A percentile compares a stretch with the other conserved stretches of the same genome.
These are phyloP conservation scores for Trichoderma sp. DNA, from an alignment of 2,329 filamentous ascomycete species.

Conservation along the genomic window DNA sequence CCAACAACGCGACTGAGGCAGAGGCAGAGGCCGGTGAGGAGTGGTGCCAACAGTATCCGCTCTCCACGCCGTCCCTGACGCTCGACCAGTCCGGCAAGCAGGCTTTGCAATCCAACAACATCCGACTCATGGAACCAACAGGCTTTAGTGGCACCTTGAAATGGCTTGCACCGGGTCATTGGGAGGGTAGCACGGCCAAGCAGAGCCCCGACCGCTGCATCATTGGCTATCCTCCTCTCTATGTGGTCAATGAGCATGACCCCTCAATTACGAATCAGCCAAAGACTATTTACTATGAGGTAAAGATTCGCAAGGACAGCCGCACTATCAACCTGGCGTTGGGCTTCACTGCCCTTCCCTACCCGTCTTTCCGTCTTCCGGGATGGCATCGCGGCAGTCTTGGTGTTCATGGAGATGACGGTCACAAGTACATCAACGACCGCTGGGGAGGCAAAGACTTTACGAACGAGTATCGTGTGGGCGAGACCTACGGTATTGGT, in stretches of 20 bases:
- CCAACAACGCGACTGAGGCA: constrained; percentile 65
- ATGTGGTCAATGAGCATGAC: constrained; percentile 58
- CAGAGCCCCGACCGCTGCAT: constrained; percentile 61
- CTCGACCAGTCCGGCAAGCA: constrained; percentile 46
- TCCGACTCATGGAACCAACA: constrained; percentile 53
- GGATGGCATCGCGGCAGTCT: constrained; percentile 77
- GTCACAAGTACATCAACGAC: constrained; percentile 73
- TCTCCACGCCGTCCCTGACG: constrained; percentile 53
- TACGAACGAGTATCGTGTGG: constrained; percentile 58
- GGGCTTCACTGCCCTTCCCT: constrained; percentile 71
- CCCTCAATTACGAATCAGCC: constrained; percentile 44
- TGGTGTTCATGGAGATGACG: constrained; percentile 78
- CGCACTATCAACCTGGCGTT: constrained; percentile 57
- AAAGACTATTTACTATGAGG: constrained; percentile 70
- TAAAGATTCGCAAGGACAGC: constrained; percentile 52
- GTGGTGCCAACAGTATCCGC: constrained; percentile 63
- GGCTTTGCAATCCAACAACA: constrained; percentile 51
- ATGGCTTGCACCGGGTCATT: constrained; percentile 49
- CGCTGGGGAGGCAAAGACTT: constrained; percentile 70
- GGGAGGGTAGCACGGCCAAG: constrained; percentile 44
- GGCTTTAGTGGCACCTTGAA: constrained; percentile 48
- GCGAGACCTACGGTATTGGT: constrained; percentile 69
- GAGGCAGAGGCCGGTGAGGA: constrained; percentile 62
- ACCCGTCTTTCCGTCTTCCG: constrained; percentile 73
- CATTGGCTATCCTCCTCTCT: constrained; percentile 67